Evolutionary conservation across 371 early-diverging fungal species (phyloP).

Genomic region (Rhizopus microsporus): DNA sequence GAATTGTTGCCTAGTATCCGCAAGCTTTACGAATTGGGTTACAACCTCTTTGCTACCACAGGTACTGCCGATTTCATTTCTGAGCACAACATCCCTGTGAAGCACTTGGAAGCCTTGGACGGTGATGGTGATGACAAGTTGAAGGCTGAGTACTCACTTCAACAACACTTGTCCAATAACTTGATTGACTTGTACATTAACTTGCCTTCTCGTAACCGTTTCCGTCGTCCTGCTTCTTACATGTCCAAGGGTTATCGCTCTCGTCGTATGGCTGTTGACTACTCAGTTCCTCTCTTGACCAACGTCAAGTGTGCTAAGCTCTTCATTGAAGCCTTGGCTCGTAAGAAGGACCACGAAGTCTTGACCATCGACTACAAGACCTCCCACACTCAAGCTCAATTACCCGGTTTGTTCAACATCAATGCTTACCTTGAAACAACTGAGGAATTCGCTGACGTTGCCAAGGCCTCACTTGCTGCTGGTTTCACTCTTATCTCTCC

Average conservation of each 20-base stretch:
- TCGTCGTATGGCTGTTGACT: constrained; percentile 96
- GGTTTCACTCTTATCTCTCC: constrained; percentile 85
- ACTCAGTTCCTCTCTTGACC: constrained; percentile 93
- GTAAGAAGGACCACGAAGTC: constrained; percentile 76
- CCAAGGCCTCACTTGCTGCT: constrained; percentile 76
- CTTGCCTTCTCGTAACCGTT: constrained; percentile 93
- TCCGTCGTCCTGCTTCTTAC: constrained; percentile 94
- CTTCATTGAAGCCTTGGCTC: constrained; percentile 91
- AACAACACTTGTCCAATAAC: constrained; percentile 93
- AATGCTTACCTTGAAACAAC: constrained; percentile 58
- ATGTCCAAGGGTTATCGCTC: constrained; percentile 94
- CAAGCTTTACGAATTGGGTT: constrained; percentile 82
- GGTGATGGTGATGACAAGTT: constrained; percentile 55
- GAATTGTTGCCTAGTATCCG: constrained; percentile 88
- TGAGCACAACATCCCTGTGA: constrained; percentile 89
- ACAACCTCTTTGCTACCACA: constrained; percentile 89
- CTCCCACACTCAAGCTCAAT: constrained; percentile 74
- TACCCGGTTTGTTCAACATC: constrained; percentile 90
- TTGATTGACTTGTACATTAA: constrained; percentile 97
- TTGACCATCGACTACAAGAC: constrained; percentile 86
- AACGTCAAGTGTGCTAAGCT: constrained; percentile 98
- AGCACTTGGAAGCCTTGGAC: constrained; percentile 81
- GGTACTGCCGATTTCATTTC: constrained; percentile 95
- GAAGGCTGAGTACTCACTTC: constrained; percentile 88
- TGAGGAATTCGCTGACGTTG: constrained; percentile 60